phyloP scores from a whole-genome alignment of 768 basidiomycete species.

The Lentinula aciculospora region DNA sequence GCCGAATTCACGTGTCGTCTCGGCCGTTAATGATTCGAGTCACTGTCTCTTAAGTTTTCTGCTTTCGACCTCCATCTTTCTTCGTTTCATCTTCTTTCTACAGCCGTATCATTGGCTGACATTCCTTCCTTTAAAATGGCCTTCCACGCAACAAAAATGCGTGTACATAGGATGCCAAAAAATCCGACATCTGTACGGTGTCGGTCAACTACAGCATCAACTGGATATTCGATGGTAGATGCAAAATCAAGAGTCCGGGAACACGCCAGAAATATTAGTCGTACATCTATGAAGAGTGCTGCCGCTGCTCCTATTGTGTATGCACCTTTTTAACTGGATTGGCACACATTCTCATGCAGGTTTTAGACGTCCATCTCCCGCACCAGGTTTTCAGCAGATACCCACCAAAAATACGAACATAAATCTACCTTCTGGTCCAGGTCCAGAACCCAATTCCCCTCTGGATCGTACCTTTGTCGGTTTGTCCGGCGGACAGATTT shows the following conservation, averaged over 20 bases:
- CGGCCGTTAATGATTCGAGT: constrained; percentile 6
- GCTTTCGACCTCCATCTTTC: constrained; percentile 4
- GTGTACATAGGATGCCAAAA: constrained; percentile 31
- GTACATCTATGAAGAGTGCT: constrained; percentile 56
- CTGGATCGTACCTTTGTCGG: constrained; percentile 88
- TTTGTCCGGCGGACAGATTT: constrained; percentile 93
- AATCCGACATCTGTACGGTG: constrained; percentile 36
- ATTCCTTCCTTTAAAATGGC: constrained; percentile 29
- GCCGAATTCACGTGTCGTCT: not conserved
- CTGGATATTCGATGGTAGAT: constrained; percentile 53
- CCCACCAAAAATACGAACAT: constrained; percentile 33
- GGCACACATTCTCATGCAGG: not conserved
- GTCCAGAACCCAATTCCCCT: constrained; percentile 36
- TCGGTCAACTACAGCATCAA: constrained; percentile 42
- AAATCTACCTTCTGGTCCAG: constrained; percentile 27
- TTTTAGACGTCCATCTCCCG: constrained; percentile 54
- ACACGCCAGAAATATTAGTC: constrained; percentile 71
- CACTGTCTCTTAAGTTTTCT: not conserved
- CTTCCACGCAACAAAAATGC: constrained; percentile 35
- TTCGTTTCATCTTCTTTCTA: constrained; percentile 4
- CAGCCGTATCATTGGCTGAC: constrained; percentile 6
- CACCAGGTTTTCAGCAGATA: constrained; percentile 49
- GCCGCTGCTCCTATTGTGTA: constrained; percentile 60
- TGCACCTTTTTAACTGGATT: constrained; percentile 16
- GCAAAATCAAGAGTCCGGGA: constrained; percentile 79